Conservation (phyloP, 169 alveolate species). For the Eimeria acervulina region DNA sequence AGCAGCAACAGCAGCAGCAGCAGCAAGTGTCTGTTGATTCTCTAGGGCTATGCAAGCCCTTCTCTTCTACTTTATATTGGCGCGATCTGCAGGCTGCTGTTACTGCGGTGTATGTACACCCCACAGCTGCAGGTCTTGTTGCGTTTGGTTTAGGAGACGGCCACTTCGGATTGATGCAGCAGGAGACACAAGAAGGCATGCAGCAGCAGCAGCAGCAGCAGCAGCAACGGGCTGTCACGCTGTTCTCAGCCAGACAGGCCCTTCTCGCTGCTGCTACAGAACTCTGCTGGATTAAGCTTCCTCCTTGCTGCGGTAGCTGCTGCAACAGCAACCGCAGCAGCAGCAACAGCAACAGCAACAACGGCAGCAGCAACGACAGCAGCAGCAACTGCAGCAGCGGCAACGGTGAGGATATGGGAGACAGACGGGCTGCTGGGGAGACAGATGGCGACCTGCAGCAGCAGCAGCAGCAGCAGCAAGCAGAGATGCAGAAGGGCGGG, state of each 20-base stretch:
- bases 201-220: conserved; percentile 55
- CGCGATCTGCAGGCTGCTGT: conserved; percentile 69
- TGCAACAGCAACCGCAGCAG: conserved; percentile 21
- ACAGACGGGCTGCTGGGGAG: not conserved
- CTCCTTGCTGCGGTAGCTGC: conserved; percentile 24
- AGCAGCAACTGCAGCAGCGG: conserved; percentile 4
- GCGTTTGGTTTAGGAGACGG: conserved; percentile 80
- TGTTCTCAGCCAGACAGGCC: conserved; percentile 25
- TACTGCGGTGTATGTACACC: conserved; percentile 59
- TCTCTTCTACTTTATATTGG: conserved; percentile 48
- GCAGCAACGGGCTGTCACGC: conserved; percentile 18
- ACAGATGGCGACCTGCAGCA: not conserved
- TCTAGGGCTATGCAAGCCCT: not conserved
- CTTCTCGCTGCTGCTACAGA: conserved; percentile 7
- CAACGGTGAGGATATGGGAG: not conserved
- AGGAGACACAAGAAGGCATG: not conserved
- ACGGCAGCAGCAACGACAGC: not conserved
- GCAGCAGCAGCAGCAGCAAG: conserved; percentile 50
- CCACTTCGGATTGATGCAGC: conserved; percentile 67
- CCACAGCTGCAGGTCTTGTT: conserved; percentile 2
- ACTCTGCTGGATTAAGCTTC: conserved; percentile 22
- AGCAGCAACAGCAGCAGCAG: conserved; percentile 57
- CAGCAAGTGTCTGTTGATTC: not conserved
- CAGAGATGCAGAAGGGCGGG: not conserved
- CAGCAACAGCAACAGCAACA: not conserved